Conservation (phyloP, 2,329 filamentous ascomycete species). For the Fusarium longipes region DNA sequence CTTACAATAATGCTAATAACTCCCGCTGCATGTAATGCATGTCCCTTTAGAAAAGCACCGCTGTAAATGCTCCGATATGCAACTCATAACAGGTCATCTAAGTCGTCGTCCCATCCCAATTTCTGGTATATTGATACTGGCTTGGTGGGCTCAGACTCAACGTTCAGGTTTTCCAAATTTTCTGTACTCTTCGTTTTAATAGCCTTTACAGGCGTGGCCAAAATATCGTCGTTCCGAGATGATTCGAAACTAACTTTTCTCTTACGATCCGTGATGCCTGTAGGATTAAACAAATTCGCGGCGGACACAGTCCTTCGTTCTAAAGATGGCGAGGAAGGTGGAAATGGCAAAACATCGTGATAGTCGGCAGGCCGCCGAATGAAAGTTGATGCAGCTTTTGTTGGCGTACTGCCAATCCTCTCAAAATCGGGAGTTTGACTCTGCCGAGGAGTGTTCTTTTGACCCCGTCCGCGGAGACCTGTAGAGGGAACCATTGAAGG, state of each 20-base stretch:
- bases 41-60: constrained; percentile 35
- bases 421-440: constrained; percentile 48
- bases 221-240: constrained; percentile 39
- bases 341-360: constrained; percentile 43
- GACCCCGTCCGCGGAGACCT: constrained; percentile 49
- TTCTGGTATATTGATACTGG: constrained; percentile 63
- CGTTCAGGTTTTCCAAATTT: constrained; percentile 14
- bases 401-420: constrained; percentile 49
- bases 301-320: constrained; percentile 38
- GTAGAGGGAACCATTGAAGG: constrained; percentile 57
- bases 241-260: constrained; percentile 34
- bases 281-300: constrained; percentile 28
- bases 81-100: constrained; percentile 59
- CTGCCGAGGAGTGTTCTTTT: constrained; percentile 48
- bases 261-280: constrained; percentile 26
- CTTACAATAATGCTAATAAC: constrained; percentile 38
- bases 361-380: constrained; percentile 46
- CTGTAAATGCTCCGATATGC: constrained; percentile 38
- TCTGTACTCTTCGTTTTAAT: constrained; percentile 25
- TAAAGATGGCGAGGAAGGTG: constrained; percentile 53
- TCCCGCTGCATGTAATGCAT: constrained; percentile 33
- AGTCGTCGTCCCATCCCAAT: constrained; percentile 69
- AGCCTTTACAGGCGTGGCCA: constrained; percentile 56
- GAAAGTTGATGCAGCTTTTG: constrained; percentile 46
- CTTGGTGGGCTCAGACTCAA: constrained; percentile 35